Base-by-base conservation (phyloP, 2,329 filamentous ascomycete genomes). In the Bipolaris sorokiniana region DNA sequence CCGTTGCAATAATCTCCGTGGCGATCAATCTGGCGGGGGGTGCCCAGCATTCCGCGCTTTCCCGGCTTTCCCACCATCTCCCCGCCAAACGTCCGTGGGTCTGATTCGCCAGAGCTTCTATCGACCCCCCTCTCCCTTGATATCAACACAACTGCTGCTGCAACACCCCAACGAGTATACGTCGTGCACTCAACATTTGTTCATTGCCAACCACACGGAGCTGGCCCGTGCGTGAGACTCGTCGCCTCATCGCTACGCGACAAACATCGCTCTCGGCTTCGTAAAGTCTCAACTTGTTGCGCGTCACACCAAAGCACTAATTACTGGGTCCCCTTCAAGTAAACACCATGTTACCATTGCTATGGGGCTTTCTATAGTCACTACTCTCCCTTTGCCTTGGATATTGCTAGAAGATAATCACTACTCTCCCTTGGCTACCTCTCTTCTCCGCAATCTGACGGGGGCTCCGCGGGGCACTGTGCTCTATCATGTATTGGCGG, bases 1-100 rank as follows among this genome's bases (percentile, higher is more conserved):
- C 41, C 55, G 46, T 47, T 54, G 38, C 26, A 44, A 54, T 55
- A 59, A 55, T 62, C 59, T 62, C 59, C 59, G 59, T 53, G 62
- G 47, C 42, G 51, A 62, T 56, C 59, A n/a, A 16, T 23, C 37
- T 42, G 46, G 50, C 36, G 36, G 37, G 23, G 26, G 26, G 26
- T 28, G 26, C 26, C 26, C 26, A 28, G 9, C 26, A 26, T 28
- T 28, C 26, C 5, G 36, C 36, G 45, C 16, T 22, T 20, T 11
- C 38, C 45, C 40, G 46, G 20, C 48, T 46, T 45, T 28, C 51
- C 45, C 44, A 51, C 22, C 28, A 37, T 48, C 46, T 38, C 56
- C 47, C 51, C 51, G 49, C 40, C 18, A 46, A 56, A 51, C 47
- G 38, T 48, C 46, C 40, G 38, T 45, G 33, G 22, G 34, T 46